Percentiles rank a stretch among this genome's conserved stretches.
phyloP scores from a whole-genome alignment of 148 eudicot genomes.

The Amaranthus cruentus region DNA sequence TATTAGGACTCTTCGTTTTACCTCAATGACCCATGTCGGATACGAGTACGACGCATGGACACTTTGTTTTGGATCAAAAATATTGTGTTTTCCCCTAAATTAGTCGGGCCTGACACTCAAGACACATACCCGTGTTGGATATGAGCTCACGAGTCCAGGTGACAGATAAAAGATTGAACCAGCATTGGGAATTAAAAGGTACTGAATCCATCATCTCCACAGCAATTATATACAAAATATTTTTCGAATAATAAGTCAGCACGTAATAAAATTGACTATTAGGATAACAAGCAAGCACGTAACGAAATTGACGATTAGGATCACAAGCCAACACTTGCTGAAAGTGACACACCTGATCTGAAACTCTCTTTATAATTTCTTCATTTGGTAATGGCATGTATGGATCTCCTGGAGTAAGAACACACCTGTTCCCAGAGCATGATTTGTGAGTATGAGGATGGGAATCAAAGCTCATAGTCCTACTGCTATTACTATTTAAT shows the following conservation, averaged over 20 bases:
- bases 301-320: conserved; percentile 11
- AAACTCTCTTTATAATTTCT: conserved; percentile 70
- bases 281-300: background rate
- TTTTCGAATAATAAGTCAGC: background rate
- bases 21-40: too few relatives aligned
- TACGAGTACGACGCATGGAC: too few relatives aligned
- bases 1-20: too few relatives aligned
- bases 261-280: conserved; percentile 10
- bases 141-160: background rate
- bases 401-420: conserved; percentile 98
- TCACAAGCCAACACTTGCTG: background rate
- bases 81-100: too few relatives aligned
- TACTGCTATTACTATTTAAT: conserved; percentile 1
- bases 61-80: too few relatives aligned
- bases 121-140: too few relatives aligned
- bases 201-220: background rate
- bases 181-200: background rate
- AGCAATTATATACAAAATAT: background rate
- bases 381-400: conserved; percentile 93
- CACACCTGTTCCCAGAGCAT: conserved; percentile 64
- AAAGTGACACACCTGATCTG: conserved; percentile 65
- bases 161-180: background rate
- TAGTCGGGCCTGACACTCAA: too few relatives aligned
- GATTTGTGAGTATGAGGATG: conserved; percentile 4
- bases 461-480: background rate